phyloP scores from a whole-genome alignment of 2,329 filamentous ascomycete species.

The Alternaria brassicicola region DNA sequence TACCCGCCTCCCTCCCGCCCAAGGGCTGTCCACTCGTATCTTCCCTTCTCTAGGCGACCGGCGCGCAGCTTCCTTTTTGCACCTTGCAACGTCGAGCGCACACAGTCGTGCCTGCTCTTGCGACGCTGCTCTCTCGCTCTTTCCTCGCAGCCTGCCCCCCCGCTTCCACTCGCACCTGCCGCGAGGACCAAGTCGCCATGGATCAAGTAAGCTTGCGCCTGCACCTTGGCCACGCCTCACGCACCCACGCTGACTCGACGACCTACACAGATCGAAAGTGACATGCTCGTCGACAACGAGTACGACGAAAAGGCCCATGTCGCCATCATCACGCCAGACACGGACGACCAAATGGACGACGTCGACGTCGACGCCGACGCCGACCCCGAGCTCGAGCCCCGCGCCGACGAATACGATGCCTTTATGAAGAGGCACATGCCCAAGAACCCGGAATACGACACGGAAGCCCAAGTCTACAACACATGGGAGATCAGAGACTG shows the following conservation, averaged over 20 bases:
- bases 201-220: constrained; percentile 46
- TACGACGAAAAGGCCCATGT: constrained; percentile 67
- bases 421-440: constrained; percentile 83
- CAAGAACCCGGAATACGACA: constrained; percentile 78
- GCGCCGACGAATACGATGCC: constrained; percentile 72
- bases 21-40: constrained; percentile 22
- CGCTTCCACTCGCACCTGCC: constrained; percentile 26
- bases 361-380: constrained; percentile 61
- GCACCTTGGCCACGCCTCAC: not conserved
- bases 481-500: constrained; percentile 92
- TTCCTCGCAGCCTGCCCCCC: constrained; percentile 15
- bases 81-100: constrained; percentile 14
- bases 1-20: constrained; percentile 12
- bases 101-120: constrained; percentile 12
- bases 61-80: constrained; percentile 25
- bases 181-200: constrained; percentile 31
- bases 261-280: constrained; percentile 60
- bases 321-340: constrained; percentile 66
- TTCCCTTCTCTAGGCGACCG: constrained; percentile 23
- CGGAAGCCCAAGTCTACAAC: constrained; percentile 73
- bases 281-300: constrained; percentile 68
- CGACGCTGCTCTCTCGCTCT: not conserved
- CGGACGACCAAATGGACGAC: constrained; percentile 63
- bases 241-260: constrained; percentile 14
- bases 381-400: constrained; percentile 58